Evolutionary conservation across 2,329 filamentous ascomycete genomes (phyloP).

Genomic region (Didymella glomerata): DNA sequence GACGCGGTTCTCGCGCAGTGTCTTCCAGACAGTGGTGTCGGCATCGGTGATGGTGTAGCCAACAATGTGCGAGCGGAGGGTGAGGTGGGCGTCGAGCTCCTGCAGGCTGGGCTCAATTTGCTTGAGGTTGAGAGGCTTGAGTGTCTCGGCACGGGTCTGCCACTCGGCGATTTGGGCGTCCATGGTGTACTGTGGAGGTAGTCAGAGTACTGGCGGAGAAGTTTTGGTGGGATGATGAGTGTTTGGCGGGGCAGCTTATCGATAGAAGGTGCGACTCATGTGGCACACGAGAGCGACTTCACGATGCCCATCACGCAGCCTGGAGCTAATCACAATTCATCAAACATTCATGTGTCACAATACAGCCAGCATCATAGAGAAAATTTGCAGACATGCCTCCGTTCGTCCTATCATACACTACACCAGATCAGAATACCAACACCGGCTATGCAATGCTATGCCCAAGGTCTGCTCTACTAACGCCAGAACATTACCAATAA

Average conservation of each 20-base stretch:
- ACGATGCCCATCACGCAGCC: neutral
- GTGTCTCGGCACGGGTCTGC: slow-evolving; percentile 62
- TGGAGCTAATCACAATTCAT: neutral
- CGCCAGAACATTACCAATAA: slow-evolving; percentile 33
- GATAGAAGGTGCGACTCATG: slow-evolving; percentile 13
- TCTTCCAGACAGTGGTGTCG: slow-evolving; percentile 84
- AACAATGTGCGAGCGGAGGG: slow-evolving; percentile 83
- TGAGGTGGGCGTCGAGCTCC: slow-evolving; percentile 86
- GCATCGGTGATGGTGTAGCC: slow-evolving; percentile 80
- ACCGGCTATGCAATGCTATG: slow-evolving; percentile 18
- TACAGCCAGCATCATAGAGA: neutral
- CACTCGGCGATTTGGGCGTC: slow-evolving; percentile 60
- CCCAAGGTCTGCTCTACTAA: neutral
- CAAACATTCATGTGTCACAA: neutral
- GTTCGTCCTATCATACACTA: slow-evolving; percentile 12
- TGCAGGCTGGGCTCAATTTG: slow-evolving; percentile 76
- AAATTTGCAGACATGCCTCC: neutral
- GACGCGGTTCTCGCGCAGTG: slow-evolving; percentile 84
- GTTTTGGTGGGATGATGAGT: slow-evolving; percentile 26
- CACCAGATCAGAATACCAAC: slow-evolving; percentile 6
- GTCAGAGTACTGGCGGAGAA: slow-evolving; percentile 17
- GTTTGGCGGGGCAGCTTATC: slow-evolving; percentile 23
- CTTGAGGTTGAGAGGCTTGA: slow-evolving; percentile 77
- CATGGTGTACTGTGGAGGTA: slow-evolving; percentile 32
- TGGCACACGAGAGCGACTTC: slow-evolving; percentile 1